Evolutionary conservation across 139 green algal genomes (phyloP).

Genomic region (Chlorella sorokiniana): DNA sequence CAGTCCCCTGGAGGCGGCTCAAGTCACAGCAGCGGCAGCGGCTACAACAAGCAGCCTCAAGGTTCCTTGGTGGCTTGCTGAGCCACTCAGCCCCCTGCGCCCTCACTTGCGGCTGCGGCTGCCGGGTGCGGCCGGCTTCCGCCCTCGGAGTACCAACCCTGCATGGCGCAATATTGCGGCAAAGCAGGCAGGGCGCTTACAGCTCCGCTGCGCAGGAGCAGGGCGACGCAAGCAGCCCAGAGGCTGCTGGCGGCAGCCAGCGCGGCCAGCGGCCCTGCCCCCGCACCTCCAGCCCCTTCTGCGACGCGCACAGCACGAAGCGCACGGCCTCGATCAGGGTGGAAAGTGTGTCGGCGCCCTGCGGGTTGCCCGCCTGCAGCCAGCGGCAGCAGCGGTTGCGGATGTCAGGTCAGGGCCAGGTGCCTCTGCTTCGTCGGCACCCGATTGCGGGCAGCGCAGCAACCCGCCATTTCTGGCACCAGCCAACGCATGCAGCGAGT

Average conservation of each 20-base stretch:
- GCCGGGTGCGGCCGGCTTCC: conserved; percentile 24
- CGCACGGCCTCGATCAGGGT: conserved; percentile 71
- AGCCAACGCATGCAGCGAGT: not conserved
- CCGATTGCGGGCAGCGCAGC: not conserved
- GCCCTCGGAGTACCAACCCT: conserved; percentile 43
- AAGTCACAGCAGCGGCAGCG: not conserved
- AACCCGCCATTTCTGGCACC: not conserved
- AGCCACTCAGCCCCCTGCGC: not conserved
- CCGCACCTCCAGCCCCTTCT: conserved; percentile 41
- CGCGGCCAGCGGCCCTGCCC: not conserved
- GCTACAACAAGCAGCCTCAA: not conserved
- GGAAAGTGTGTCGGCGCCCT: conserved; percentile 56
- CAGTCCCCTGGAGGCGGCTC: not conserved
- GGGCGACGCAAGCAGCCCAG: not conserved
- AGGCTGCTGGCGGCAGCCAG: not conserved
- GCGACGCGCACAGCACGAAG: conserved; percentile 61
- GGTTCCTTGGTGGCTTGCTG: not conserved
- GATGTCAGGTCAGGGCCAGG: not conserved
- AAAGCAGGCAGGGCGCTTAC: not conserved
- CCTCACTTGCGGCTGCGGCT: conserved; percentile 13
- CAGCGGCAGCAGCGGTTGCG: not conserved
- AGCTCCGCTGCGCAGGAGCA: not conserved
- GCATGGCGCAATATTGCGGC: not conserved
- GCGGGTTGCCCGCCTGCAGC: conserved; percentile 34
- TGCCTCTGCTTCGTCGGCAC: not conserved